phyloP scores from a whole-genome alignment of 305 asterid species.

The Caryopteris hybrid region DNA sequence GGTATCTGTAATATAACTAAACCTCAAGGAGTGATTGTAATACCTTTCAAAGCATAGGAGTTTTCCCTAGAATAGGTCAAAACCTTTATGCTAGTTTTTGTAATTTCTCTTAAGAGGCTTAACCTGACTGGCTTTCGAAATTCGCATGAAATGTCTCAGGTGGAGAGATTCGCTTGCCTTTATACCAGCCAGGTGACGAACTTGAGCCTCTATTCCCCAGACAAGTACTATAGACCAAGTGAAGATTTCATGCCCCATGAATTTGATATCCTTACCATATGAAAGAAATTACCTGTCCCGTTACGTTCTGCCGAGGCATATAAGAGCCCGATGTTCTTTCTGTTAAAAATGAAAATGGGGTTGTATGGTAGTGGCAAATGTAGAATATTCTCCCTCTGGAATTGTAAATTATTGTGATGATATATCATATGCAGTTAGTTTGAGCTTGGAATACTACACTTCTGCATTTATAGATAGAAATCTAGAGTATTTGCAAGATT shows the following conservation, averaged over 20 bases:
- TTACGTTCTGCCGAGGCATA: not conserved
- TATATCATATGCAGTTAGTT: constrained; percentile 14
- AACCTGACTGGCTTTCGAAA: not conserved
- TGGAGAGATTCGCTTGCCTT: constrained; percentile 97
- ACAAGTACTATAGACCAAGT: constrained; percentile 86
- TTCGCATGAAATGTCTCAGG: constrained; percentile 39
- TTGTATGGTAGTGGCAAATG: constrained; percentile 8
- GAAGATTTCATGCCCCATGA: constrained; percentile 99
- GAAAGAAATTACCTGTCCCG: constrained; percentile 4
- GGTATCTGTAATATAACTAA: no score
- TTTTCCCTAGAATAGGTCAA: not conserved
- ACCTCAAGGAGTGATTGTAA: not conserved
- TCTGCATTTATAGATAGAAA: not conserved
- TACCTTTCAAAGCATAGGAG: no score
- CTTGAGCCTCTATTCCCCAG: constrained; percentile 80
- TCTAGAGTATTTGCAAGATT: no score
- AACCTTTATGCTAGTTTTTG: not conserved
- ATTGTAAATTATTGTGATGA: constrained; percentile 16
- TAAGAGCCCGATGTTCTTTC: not conserved
- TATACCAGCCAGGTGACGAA: constrained; percentile 86
- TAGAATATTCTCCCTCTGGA: constrained; percentile 14
- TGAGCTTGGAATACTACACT: constrained; percentile 1
- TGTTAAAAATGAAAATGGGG: not conserved
- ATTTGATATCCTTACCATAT: constrained; percentile 51
- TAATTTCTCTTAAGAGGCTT: not conserved